Percentiles rank a stretch among this genome's conserved stretches.
Evolutionary conservation across 1,139 yeast genomes (phyloP).

Genomic region (Debaryomyces udenii): DNA sequence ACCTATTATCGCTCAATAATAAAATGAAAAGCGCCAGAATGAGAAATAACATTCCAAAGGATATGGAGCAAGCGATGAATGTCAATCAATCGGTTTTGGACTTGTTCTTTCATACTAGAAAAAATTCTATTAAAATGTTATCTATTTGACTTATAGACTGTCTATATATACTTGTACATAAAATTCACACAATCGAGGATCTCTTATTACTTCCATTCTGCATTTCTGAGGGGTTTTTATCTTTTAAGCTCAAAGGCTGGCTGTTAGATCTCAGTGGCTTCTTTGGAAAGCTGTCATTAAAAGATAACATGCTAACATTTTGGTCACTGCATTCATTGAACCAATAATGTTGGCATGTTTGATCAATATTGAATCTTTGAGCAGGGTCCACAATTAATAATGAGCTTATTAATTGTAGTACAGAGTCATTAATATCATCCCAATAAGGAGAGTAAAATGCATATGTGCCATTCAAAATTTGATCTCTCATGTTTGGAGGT

Average conservation of each 20-base stretch:
- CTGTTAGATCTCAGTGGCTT: conserved; percentile 28
- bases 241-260: conserved; percentile 40
- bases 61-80: conserved; percentile 26
- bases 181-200: conserved; percentile 11
- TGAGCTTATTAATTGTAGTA: conserved; percentile 64
- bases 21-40: conserved; percentile 24
- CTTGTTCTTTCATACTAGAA: conserved; percentile 37
- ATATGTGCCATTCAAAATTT: conserved; percentile 63
- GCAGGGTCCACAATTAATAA: conserved; percentile 61
- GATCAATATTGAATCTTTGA: conserved; percentile 52
- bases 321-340: conserved; percentile 27
- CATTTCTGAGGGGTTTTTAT: conserved; percentile 34
- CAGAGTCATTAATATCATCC: conserved; percentile 69
- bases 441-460: conserved; percentile 82
- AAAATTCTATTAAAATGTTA: conserved; percentile 21
- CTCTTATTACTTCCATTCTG: conserved; percentile 19
- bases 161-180: conserved; percentile 11
- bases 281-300: conserved; percentile 14
- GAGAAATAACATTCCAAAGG: conserved; percentile 24
- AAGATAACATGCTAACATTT: not conserved
- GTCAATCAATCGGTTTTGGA: conserved; percentile 29
- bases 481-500: conserved; percentile 78
- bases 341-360: conserved; percentile 64
- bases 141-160: conserved; percentile 6
- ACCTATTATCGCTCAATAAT: conserved; percentile 27